Base-by-base conservation (phyloP, 352 stramenopile genomes). In the Globisporangium splendens region DNA sequence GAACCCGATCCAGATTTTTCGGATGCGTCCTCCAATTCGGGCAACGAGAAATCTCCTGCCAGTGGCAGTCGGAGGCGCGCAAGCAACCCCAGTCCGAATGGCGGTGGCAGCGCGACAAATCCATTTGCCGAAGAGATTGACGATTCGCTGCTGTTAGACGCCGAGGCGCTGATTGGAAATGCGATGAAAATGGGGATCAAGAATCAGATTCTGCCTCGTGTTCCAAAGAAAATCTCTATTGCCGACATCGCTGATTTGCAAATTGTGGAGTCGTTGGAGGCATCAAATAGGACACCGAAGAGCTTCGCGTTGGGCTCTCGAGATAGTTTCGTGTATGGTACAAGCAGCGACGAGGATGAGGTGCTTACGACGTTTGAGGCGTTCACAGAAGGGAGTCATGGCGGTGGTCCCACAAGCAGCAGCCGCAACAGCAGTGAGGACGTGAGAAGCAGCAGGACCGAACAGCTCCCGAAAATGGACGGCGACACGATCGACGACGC, bases 111-210 rank as follows among this genome's bases (percentile, higher is more conserved):
- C 14, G 21, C 50, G 13, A 20, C 15, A 3, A 35, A 28, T 24
- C 28, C 41, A 20, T 60, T 42, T 70, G 14, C 21, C 38, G 70
- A 86, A 20, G 61, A 70, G 8, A 41, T 80, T 20, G 75, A 83
- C 39, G 73, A 89, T 52, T 77, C 71, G 17, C 61, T 89, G 43
- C 62, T 91, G 0, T 57, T 82, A 59, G 82, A 91, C 51, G 82
- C 76, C 21, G 79, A 91, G 22, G 79, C 79, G 22, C 49, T 91
- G 58, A 89, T 91, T 50, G 79, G 70, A 11, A 83, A 88, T 47
- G 76, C 75, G 8, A 78, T 85, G 59, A 88, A 86, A 62, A 88
- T 89, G 75, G 77, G 77, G 0, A 70, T 86, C 7, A 75, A 84
- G 63, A 77, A 86, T 46, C 75, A 86, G 59, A 73, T 84, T 14